Base-by-base conservation (phyloP, 306 rosid genomes). In the Glycine latifolia region DNA sequence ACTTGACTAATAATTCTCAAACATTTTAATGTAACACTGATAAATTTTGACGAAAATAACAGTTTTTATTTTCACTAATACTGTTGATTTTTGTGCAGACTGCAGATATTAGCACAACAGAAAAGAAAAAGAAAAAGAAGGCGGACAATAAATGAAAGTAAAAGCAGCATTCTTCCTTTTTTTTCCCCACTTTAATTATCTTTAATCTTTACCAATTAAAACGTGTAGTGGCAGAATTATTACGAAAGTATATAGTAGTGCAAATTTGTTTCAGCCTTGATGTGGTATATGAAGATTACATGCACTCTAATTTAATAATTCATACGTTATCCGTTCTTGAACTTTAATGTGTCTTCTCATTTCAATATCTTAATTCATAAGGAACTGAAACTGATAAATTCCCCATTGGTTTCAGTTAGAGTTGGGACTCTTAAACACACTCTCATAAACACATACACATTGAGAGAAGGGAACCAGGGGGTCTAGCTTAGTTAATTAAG, bases 381-480 rank as follows among this genome's bases (percentile, higher is more conserved):
- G 88, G 15, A 87, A 87, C 73, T 76, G 71, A 80, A 81, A 75
- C 72, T 79, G 56, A 82, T 84, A 69, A 76, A 86, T 82, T 43
- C 71, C 74, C 63, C 61, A 55, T 13, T 54, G 7, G 33, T 17
- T 71, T 79, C 81, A 82, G 7, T 52, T 43, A 39, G 13, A 61
- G 37, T 67, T 72, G 71, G 73, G 37, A 6, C 1, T 14, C 74
- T 61, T 58, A 55, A 20, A 26, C 8, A 71, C 72, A 46, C 63
- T 46, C 16, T 14, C n/a, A 53, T 15, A 49, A 44, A 60, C 1
- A 78, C 2, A 39, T 5, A 5, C 6, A 39, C 44, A 39, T 6
- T 6, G 55, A 68, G 55, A 56, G 16, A 79, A 16, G 4, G 8
- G 10, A 15, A 76, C 41, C 41, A 2, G 5, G 41, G 5, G 41